Evolutionary conservation across 495 filamentous ascomycete genomes (phyloP).

Genomic region (Niebla homalea): DNA sequence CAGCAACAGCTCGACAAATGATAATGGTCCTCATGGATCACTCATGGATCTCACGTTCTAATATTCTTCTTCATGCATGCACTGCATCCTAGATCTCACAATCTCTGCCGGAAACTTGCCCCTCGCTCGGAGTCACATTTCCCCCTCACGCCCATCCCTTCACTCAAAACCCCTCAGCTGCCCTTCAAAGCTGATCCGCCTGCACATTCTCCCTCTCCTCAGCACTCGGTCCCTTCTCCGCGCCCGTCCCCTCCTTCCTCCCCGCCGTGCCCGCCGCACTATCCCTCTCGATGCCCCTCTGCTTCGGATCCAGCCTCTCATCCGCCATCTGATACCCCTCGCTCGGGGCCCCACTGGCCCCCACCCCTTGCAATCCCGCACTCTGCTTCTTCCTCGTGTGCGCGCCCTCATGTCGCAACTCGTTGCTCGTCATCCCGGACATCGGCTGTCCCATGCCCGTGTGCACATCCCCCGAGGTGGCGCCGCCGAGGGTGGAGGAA

Average conservation of each 20-base stretch:
- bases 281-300: conserved; percentile 19
- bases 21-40: no score
- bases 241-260: conserved; percentile 10
- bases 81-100: no score
- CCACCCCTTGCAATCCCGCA: conserved; percentile 41
- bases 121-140: no score
- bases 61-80: no score
- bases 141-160: no score
- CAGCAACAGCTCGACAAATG: no score
- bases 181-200: no score
- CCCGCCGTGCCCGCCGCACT: conserved; percentile 9
- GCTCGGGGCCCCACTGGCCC: conserved; percentile 22
- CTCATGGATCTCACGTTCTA: no score
- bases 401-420: conserved; percentile 42
- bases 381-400: conserved; percentile 39
- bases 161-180: no score
- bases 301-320: conserved; percentile 8
- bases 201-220: conserved; percentile 1
- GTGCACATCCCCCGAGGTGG: conserved; percentile 51
- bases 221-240: conserved; percentile 9
- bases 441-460: conserved; percentile 46
- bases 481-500: conserved; percentile 43
- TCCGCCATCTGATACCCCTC: conserved; percentile 12
- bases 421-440: conserved; percentile 44
- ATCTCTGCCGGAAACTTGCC: no score